Conservation (phyloP, 2,329 filamentous ascomycete species). For the Tolypocladium paradoxum region DNA sequence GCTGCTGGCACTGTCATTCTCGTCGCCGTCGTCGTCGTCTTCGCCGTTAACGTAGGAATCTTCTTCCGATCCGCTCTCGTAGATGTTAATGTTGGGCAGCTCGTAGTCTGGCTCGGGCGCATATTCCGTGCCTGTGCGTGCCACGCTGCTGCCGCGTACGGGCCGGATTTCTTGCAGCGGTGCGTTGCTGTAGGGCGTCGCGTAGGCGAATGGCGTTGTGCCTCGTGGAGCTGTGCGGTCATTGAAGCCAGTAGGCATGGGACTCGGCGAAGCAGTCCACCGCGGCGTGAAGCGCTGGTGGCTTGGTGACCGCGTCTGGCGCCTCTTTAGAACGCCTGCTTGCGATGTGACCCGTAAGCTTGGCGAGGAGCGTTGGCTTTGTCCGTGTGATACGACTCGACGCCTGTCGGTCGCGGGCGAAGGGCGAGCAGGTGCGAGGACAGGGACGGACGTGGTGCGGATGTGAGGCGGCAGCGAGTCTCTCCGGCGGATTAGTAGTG, state of each 20-base stretch:
- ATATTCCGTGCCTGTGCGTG: conserved; percentile 17
- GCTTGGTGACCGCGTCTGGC: conserved; percentile 49
- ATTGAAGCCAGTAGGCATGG: conserved; percentile 22
- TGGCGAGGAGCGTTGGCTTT: conserved; percentile 22
- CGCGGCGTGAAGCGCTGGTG: conserved; percentile 42
- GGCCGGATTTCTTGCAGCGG: conserved; percentile 31
- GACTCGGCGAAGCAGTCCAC: conserved; percentile 39
- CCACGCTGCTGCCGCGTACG: conserved; percentile 16
- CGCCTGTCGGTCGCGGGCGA: conserved; percentile 31
- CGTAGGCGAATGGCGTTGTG: conserved; percentile 58
- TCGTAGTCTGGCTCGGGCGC: conserved; percentile 24
- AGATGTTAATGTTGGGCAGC: conserved; percentile 24
- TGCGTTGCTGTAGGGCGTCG: conserved; percentile 61
- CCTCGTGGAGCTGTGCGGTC: conserved; percentile 18
- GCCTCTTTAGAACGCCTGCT: conserved; percentile 32
- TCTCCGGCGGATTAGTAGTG: conserved; percentile 26
- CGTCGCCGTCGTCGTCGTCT: conserved; percentile 12
- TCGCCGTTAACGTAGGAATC: conserved; percentile 19
- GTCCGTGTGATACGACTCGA: conserved; percentile 33
- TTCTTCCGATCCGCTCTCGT: conserved; percentile 25
- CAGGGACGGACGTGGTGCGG: conserved; percentile 43
- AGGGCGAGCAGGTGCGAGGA: conserved; percentile 22
- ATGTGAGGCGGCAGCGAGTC: conserved; percentile 35
- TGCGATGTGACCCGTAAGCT: conserved; percentile 13
- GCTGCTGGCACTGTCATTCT: conserved; percentile 12